A percentile compares a stretch with the other conserved stretches of the same genome.
Evolutionary conservation across 495 filamentous ascomycete genomes (phyloP).

Genomic region (Annulohypoxylon bovei): DNA sequence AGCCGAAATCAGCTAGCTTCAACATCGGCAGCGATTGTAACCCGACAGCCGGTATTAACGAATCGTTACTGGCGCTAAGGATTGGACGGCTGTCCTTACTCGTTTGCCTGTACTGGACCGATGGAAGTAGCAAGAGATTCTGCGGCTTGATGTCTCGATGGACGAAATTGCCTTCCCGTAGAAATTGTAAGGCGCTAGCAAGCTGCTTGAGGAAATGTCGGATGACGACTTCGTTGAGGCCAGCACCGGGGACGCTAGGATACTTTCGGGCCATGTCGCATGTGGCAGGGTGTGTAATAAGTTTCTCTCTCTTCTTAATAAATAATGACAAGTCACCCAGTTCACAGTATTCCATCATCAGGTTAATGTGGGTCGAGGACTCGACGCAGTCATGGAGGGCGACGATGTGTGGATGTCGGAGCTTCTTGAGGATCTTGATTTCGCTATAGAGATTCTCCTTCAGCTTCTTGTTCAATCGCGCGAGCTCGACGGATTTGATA

Average conservation of each 20-base stretch:
- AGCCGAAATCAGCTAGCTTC: slow-evolving; percentile 97
- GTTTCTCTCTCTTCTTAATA: slow-evolving; percentile 88
- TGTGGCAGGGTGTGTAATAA: slow-evolving; percentile 78
- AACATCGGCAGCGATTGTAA: slow-evolving; percentile 91
- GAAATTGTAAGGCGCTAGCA: slow-evolving; percentile 88
- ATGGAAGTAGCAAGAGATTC: slow-evolving; percentile 90
- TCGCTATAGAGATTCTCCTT: slow-evolving; percentile 95
- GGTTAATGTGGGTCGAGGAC: slow-evolving; percentile 84
- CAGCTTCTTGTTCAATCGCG: slow-evolving; percentile 91
- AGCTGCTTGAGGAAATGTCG: slow-evolving; percentile 97
- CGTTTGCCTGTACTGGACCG: slow-evolving; percentile 66
- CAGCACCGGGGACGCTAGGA: slow-evolving; percentile 79
- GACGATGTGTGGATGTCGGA: slow-evolving; percentile 97
- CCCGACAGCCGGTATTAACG: slow-evolving; percentile 81
- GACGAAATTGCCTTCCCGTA: slow-evolving; percentile 84
- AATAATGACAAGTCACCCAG: slow-evolving; percentile 92
- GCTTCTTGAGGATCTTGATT: slow-evolving; percentile 89
- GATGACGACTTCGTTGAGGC: slow-evolving; percentile 90
- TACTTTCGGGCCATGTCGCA: slow-evolving; percentile 90
- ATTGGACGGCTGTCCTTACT: slow-evolving; percentile 57
- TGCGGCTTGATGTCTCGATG: slow-evolving; percentile 98
- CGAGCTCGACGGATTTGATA: slow-evolving; percentile 93
- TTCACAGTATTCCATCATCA: slow-evolving; percentile 99
- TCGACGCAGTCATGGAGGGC: slow-evolving; percentile 94
- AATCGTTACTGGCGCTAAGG: slow-evolving; percentile 74